Evolutionary conservation across 345 rosid species (phyloP), one percentile per base, ranked within the genome.

Genomic region (Bruguiera sexangula): DNA sequence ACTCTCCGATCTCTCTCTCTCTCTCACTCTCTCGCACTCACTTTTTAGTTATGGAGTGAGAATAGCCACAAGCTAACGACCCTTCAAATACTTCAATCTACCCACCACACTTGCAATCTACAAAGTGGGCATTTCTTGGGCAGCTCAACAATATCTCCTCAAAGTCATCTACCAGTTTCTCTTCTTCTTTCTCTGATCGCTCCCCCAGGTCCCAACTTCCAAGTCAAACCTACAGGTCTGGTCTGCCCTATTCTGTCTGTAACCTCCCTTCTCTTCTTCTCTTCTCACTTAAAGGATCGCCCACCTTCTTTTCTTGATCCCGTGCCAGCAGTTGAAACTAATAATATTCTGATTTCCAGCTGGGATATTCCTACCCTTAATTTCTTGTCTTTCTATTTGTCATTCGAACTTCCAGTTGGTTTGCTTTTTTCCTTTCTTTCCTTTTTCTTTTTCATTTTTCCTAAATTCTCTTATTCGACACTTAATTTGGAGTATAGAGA

Each of bases 141-240:
- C 39, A 52, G 56, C 71, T 70, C 73, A 67, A 9, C 67, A 67
- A 10, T 60, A 34, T 66, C 69, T 70, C 82, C 88, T 80, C 80
- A 78, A 80, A 82, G 72, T 80, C 82, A 76, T 78, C 80, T 77
- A 80, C 79, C 69, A 69, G 77, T 78, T 67, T 67, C 69, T 43
- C 66, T 52, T 57, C 3, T 24, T 68, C 27, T 58, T 36, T 66
- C 59, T 65, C 15, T 27, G 15, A 29, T 7, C 27, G 6, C 34
- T 20, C 11, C 34, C 22, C 39, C 50, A 43, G 15, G 18, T 13
- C 50, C 50, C 50, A 43, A 43, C 50, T 43, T 15, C 50, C 50
- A 43, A 43, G 48, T 57, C 70, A 63, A 69, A 73, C 81, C 86
- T 68, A 76, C 79, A 32, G 22, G 78, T 72, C 72, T 21, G 52